These are phyloP conservation scores for Cercospora beticola DNA, from an alignment of 2,329 filamentous ascomycete species.

Conservation along the genomic window DNA sequence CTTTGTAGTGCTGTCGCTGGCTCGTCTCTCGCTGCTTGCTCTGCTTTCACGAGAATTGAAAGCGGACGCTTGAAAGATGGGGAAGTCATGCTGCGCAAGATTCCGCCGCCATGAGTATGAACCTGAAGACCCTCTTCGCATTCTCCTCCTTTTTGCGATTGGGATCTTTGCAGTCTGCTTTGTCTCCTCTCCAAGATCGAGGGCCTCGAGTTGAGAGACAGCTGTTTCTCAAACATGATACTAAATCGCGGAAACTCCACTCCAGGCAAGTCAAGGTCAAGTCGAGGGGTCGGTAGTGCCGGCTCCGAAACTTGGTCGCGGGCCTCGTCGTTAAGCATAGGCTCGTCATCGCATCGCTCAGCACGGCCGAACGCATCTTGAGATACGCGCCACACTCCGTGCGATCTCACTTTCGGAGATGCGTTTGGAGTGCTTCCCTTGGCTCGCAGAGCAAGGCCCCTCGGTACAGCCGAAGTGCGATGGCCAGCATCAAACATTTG, in stretches of 20 bases:
- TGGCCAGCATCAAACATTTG: neutral
- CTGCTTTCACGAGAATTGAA: constrained; percentile 20
- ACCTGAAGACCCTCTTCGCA: neutral
- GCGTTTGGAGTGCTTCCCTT: neutral
- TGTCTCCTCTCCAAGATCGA: constrained; percentile 37
- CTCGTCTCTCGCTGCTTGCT: neutral
- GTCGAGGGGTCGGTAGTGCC: constrained; percentile 35
- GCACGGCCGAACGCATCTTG: constrained; percentile 16
- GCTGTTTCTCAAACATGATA: constrained; percentile 81
- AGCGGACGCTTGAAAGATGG: constrained; percentile 23
- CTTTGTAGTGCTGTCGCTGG: constrained; percentile 23
- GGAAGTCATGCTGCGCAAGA: constrained; percentile 22
- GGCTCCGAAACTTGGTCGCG: neutral
- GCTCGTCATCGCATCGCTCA: constrained; percentile 20
- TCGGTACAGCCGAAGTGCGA: constrained; percentile 8
- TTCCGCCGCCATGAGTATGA: neutral
- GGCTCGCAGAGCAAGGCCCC: neutral
- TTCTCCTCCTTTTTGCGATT: constrained; percentile 11
- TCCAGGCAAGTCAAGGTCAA: constrained; percentile 78
- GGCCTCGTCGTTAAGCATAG: constrained; percentile 7
- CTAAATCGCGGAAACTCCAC: constrained; percentile 84
- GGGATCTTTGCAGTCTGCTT: constrained; percentile 28
- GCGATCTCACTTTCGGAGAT: constrained; percentile 7
- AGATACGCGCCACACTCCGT: constrained; percentile 17
- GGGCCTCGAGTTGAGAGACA: constrained; percentile 48